Percentiles rank a stretch among this genome's conserved stretches.
Evolutionary conservation across 176 grass and related monocot genomes (phyloP).

Genomic region (Cocos nucifera): DNA sequence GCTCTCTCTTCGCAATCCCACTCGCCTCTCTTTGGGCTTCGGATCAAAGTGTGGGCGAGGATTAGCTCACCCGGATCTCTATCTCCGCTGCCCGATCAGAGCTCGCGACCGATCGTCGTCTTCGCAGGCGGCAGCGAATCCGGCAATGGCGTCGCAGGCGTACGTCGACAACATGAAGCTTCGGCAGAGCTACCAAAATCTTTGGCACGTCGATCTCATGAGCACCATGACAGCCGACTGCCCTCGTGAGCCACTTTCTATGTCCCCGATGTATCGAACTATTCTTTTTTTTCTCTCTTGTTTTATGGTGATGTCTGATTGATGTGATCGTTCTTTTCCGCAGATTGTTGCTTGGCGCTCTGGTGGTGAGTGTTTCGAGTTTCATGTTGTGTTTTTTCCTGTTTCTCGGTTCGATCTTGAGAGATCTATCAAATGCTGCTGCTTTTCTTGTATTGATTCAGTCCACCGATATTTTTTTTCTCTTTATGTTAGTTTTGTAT

Average conservation of each 20-base stretch:
- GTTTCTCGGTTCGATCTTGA: background rate
- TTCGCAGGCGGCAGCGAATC: too few relatives aligned
- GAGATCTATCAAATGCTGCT: background rate
- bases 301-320: too few relatives aligned
- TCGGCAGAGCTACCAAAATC: conserved; percentile 85
- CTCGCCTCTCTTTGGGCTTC: too few relatives aligned
- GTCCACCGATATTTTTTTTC: too few relatives aligned
- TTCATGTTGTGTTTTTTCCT: background rate
- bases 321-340: conserved; percentile 13
- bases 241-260: conserved; percentile 36
- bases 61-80: too few relatives aligned
- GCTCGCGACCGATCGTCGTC: too few relatives aligned
- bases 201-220: conserved; percentile 83
- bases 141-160: conserved; percentile 53
- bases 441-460: too few relatives aligned
- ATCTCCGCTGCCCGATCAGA: too few relatives aligned
- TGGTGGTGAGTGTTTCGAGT: conserved; percentile 60
- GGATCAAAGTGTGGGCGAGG: too few relatives aligned
- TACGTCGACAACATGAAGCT: conserved; percentile 82
- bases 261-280: background rate
- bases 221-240: conserved; percentile 63
- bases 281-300: background rate
- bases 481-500: too few relatives aligned
- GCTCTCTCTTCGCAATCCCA: too few relatives aligned
- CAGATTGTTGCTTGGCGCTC: conserved; percentile 82